A percentile compares a stretch with the other conserved stretches of the same genome.
Evolutionary conservation across 2,329 filamentous ascomycete species (phyloP).

Genomic region (Chaetomiaceae sp.): DNA sequence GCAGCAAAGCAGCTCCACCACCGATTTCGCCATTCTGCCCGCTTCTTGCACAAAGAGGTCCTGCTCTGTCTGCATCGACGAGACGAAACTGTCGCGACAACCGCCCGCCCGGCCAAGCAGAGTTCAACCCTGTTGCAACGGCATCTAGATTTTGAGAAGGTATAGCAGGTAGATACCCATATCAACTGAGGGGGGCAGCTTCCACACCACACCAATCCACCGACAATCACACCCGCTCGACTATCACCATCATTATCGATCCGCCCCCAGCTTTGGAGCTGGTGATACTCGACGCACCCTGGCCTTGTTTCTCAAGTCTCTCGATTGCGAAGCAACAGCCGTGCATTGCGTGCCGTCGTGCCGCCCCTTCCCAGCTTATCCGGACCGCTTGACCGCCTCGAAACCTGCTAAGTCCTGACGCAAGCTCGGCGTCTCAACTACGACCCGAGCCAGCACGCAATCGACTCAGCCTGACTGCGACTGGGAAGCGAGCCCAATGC

Average conservation of each 20-base stretch:
- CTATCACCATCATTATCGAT: not conserved
- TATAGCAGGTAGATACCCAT: not conserved
- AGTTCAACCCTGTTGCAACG: constrained; percentile 6
- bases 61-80: not conserved
- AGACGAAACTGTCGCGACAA: not conserved
- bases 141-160: not conserved
- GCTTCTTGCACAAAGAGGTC: constrained; percentile 24
- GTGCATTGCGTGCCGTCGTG: constrained; percentile 28
- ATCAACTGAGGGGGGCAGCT: not conserved
- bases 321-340: constrained; percentile 25
- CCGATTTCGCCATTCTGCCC: constrained; percentile 28
- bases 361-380: constrained; percentile 12
- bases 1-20: constrained; percentile 24
- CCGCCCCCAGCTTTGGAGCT: not conserved
- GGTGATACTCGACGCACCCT: no score
- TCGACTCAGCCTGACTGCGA: constrained; percentile 24
- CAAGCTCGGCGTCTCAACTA: constrained; percentile 15
- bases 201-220: no score
- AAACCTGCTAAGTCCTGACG: constrained; percentile 11
- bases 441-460: constrained; percentile 28
- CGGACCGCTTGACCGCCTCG: constrained; percentile 20
- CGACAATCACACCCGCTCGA: no score
- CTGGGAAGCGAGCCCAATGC: constrained; percentile 27
- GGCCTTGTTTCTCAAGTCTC: not conserved
- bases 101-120: not conserved